Evolutionary conservation across 345 rosid genomes (phyloP).

Genomic region (Salix arbutifolia): DNA sequence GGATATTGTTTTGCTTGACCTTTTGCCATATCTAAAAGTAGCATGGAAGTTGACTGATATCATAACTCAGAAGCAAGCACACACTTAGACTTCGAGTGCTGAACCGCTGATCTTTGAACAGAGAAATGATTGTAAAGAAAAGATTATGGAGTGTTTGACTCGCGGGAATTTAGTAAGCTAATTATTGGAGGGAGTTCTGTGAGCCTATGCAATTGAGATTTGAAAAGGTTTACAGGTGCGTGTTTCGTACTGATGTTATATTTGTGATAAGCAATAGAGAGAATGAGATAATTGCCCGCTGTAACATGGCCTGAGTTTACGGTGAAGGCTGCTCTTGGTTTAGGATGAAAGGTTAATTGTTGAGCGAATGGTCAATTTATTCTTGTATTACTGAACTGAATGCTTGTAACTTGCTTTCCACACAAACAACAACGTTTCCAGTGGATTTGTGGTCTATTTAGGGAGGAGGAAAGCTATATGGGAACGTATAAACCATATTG

Average conservation of each 20-base stretch:
- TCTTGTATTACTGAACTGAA: not conserved
- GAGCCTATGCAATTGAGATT: not conserved
- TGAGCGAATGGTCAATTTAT: not conserved
- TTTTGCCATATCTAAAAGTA: not conserved
- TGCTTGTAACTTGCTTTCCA: not conserved
- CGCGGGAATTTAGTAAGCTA: not conserved
- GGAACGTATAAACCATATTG: not conserved
- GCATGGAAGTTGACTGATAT: not conserved
- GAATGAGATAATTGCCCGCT: not conserved
- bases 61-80: not conserved
- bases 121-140: not conserved
- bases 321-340: not conserved
- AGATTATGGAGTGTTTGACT: not conserved
- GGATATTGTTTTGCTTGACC: not conserved
- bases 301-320: not conserved
- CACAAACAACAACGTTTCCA: not conserved
- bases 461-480: not conserved
- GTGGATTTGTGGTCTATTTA: not conserved
- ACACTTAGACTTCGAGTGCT: not conserved
- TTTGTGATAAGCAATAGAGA: not conserved
- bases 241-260: not conserved
- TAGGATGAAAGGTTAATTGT: not conserved
- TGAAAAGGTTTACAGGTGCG: not conserved
- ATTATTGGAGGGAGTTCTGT: not conserved
- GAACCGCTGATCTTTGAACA: not conserved